These are phyloP conservation scores for Lentinula guzmanii DNA, from an alignment of 768 basidiomycete species.

Conservation along the genomic window DNA sequence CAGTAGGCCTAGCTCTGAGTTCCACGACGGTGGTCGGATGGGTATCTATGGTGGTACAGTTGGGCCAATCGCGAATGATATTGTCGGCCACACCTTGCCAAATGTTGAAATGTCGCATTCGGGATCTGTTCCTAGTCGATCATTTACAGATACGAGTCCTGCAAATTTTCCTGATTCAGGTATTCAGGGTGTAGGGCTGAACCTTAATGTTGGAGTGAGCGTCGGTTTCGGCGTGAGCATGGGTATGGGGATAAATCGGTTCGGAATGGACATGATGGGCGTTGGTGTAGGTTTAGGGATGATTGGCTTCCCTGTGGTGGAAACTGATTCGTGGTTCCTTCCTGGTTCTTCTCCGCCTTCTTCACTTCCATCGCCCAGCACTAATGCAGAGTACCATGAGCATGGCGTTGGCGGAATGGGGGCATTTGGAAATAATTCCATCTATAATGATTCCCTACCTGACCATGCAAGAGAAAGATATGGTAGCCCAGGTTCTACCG, in stretches of 20 bases:
- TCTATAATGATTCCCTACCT: neutral
- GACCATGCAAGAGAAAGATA: constrained; percentile 1
- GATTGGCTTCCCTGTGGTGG: constrained; percentile 2
- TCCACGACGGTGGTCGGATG: neutral
- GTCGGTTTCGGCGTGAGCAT: constrained; percentile 2
- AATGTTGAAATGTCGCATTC: neutral
- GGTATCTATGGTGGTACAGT: neutral
- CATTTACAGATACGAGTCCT: neutral
- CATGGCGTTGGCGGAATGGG: neutral
- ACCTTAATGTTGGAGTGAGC: neutral
- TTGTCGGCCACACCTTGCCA: neutral
- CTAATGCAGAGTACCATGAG: neutral
- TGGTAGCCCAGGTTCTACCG: constrained; percentile 1
- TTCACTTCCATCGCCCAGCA: neutral
- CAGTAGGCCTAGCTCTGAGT: neutral
- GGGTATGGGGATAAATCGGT: neutral
- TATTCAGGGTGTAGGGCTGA: neutral
- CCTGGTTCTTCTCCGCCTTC: neutral
- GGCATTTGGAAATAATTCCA: neutral
- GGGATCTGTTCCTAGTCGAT: neutral
- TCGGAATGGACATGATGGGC: constrained; percentile 3
- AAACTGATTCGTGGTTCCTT: constrained; percentile 4
- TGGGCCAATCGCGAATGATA: neutral
- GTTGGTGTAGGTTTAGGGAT: constrained; percentile 5
- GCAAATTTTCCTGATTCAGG: neutral